Conservation (phyloP, 176 grass and related monocot species). For the Oryza rufipogon region DNA sequence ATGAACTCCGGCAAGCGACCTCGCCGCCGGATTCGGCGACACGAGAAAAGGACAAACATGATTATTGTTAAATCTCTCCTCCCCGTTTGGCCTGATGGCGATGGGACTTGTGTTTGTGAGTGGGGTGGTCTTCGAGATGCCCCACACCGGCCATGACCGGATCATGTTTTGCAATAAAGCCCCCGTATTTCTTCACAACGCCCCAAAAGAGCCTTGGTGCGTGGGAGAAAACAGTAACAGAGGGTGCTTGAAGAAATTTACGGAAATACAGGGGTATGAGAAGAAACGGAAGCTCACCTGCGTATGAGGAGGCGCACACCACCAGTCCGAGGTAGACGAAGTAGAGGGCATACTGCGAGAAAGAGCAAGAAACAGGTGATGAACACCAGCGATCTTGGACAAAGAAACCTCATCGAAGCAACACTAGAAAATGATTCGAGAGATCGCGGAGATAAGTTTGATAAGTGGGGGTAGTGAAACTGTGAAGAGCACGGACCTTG, state of each 20-base stretch:
- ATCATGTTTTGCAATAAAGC: conserved; percentile 25
- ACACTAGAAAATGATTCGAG: background rate
- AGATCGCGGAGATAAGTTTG: background rate
- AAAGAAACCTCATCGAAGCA: background rate
- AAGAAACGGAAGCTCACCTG: conserved; percentile 56
- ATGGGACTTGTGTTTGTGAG: conserved; percentile 54
- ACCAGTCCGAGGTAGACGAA: conserved; percentile 97
- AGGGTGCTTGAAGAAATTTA: background rate
- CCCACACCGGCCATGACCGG: conserved; percentile 56
- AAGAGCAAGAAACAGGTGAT: background rate
- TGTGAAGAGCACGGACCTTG: conserved; percentile 54
- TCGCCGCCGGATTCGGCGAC: conserved; percentile 33
- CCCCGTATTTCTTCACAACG: background rate
- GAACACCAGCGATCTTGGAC: background rate
- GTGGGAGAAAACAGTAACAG: conserved; percentile 3
- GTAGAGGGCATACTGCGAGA: conserved; percentile 84
- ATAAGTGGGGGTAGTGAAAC: background rate
- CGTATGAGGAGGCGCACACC: conserved; percentile 87
- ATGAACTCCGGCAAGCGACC: conserved; percentile 26
- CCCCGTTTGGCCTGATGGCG: conserved; percentile 41
- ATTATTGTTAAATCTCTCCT: conserved; percentile 39
- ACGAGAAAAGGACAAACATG: conserved; percentile 32
- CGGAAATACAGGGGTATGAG: background rate
- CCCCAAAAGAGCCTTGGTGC: background rate
- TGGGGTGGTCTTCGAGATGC: conserved; percentile 59